Evolutionary conservation across 148 eudicot species (phyloP).

Genomic region (Vaccinium macrocarpon): DNA sequence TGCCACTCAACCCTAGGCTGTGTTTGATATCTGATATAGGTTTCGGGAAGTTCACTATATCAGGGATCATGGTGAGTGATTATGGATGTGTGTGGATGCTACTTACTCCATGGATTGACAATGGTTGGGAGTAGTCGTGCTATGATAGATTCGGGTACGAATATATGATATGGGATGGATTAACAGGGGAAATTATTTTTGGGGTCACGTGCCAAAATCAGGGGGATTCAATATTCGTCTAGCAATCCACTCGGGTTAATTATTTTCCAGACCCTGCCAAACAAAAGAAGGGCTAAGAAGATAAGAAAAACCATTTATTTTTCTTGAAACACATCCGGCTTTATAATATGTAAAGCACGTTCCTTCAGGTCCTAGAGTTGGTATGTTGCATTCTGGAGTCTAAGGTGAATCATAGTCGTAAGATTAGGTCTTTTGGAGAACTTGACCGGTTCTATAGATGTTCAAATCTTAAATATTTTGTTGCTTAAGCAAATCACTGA

Average conservation of each 20-base stretch:
- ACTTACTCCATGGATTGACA: neutral
- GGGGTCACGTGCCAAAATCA: neutral
- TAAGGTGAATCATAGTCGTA: neutral
- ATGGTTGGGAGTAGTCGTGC: neutral
- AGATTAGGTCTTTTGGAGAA: neutral
- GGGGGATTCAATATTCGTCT: neutral
- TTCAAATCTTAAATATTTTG: neutral
- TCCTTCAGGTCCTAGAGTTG: neutral
- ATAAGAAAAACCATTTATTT: neutral
- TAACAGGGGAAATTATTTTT: neutral
- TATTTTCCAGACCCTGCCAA: neutral
- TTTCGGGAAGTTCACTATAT: neutral
- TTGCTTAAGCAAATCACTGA: slow-evolving; percentile 3
- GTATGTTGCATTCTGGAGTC: neutral
- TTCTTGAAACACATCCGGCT: neutral
- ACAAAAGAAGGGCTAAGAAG: neutral
- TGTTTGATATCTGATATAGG: neutral
- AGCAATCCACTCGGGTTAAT: neutral
- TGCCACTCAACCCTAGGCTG: neutral
- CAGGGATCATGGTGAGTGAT: neutral
- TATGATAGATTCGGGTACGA: neutral
- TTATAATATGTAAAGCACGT: neutral
- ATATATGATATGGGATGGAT: neutral
- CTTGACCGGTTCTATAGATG: neutral
- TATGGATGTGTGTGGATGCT: neutral